Percentiles rank a stretch among this genome's conserved stretches.
These are phyloP conservation scores for Lagenaria siceraria DNA, from an alignment of 306 rosid species.

Conservation along the genomic window DNA sequence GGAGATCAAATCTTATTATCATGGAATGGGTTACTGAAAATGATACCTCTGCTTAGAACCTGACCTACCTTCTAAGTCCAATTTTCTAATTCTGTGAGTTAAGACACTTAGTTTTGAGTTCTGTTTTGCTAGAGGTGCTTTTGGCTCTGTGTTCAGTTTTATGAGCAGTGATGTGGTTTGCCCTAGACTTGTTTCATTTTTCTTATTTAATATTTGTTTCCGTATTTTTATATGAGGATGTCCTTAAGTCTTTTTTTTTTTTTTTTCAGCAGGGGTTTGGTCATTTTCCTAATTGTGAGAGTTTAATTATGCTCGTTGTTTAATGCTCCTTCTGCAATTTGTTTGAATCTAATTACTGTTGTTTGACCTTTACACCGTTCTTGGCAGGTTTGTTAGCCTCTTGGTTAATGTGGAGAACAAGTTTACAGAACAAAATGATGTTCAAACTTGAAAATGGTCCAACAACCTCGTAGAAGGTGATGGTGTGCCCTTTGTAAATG, in stretches of 20 bases:
- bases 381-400: not conserved
- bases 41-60: not conserved
- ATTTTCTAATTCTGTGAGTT: constrained; percentile 11
- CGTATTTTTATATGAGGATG: constrained; percentile 8
- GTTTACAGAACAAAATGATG: not conserved
- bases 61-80: not conserved
- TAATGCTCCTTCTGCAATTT: not conserved
- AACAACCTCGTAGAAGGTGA: not conserved
- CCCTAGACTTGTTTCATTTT: constrained; percentile 6
- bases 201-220: constrained; percentile 11
- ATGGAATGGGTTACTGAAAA: not conserved
- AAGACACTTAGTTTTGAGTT: constrained; percentile 8
- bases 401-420: not conserved
- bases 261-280: constrained; percentile 45
- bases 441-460: not conserved
- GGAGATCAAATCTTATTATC: not conserved
- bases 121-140: constrained; percentile 13
- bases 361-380: not conserved
- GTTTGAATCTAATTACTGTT: not conserved
- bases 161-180: constrained; percentile 18
- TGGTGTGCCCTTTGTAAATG: not conserved
- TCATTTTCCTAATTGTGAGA: constrained; percentile 35
- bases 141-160: constrained; percentile 25
- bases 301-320: constrained; percentile 8
- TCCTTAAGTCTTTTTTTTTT: constrained; percentile 33